Base-by-base conservation (phyloP, 495 filamentous ascomycete genomes). In the Halenospora varia region DNA sequence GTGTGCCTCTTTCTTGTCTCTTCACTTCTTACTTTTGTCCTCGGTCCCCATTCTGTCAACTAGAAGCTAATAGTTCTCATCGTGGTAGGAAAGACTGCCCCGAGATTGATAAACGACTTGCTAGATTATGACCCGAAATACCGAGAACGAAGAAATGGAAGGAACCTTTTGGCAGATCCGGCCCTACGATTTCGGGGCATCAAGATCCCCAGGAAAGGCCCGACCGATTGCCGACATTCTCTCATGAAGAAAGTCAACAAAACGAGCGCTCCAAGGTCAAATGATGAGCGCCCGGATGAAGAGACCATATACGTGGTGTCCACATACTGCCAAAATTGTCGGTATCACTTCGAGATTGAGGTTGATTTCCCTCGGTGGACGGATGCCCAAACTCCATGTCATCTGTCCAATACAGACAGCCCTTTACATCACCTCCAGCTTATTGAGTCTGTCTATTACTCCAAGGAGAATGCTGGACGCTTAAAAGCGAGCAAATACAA, bases 61-160 rank as follows among this genome's bases (percentile, higher is more conserved):
- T 15, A 10, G 6, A 48, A 13, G 52, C 62, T 65, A 40, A 65
- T 35, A 22, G 19, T 13, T 17, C 23, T 35, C 23, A 42, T 22
- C 10, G 35, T 41, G 23, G 23, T 55, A 68, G 66, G 66, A 18
- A 68, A 68, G 48, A 68, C 63, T 2, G 48, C 60, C 26, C 66
- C 66, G 10, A 46, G 66, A 24, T 45, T 66, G 25, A 56, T 65
- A 44, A 45, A 51, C 11, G 66, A 68, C 53, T 41, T 68, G 9
- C 58, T 68, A 9, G 66, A 68, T 51, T 62, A 66, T 47, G 63
- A 68, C 46, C 48, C 57, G 0, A 29, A 51, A 53, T 29, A 48
- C 6, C 25, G 9, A 9, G 11, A 18, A 13, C 62, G 39, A 40
- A 48, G 47, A 24, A 13, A 48, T 55, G 62, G 58, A 20, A 61